Evolutionary conservation across 208 protist genomes (phyloP).

Genomic region (Trypanosomatidae sp.): DNA sequence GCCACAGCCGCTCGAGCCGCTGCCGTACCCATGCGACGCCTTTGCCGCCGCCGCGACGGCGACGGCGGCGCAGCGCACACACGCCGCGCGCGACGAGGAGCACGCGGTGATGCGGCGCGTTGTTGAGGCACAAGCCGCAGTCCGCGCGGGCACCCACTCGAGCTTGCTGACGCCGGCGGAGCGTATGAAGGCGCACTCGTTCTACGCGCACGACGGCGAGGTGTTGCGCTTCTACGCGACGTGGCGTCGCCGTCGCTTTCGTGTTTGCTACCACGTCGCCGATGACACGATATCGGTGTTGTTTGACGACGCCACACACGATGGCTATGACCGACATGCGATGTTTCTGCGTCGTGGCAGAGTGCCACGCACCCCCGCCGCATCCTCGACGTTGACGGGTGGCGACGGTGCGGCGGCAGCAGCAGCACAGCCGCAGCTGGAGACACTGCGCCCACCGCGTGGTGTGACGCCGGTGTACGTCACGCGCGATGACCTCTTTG

Average conservation of each 20-base stretch:
- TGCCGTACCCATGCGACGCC: conserved; percentile 64
- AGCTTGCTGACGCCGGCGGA: conserved; percentile 73
- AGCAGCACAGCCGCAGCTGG: conserved; percentile 19
- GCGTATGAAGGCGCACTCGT: conserved; percentile 57
- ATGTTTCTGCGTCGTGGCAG: conserved; percentile 81
- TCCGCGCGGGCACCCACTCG: conserved; percentile 45
- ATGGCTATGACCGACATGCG: conserved; percentile 89
- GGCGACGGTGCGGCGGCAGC: conserved; percentile 8
- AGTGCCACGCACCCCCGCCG: conserved; percentile 59
- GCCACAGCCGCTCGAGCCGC: conserved; percentile 29
- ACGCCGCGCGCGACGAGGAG: conserved; percentile 30
- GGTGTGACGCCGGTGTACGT: conserved; percentile 25
- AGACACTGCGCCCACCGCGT: conserved; percentile 57
- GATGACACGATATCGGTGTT: conserved; percentile 92
- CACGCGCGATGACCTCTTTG: conserved; percentile 62
- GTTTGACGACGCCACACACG: conserved; percentile 83
- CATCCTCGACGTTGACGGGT: background rate
- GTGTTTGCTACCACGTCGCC: conserved; percentile 93
- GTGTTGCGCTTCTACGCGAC: conserved; percentile 92
- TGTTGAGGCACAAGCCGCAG: conserved; percentile 65
- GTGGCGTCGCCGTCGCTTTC: conserved; percentile 90
- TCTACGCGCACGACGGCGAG: conserved; percentile 90
- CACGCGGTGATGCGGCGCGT: conserved; percentile 71
- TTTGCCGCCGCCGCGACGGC: conserved; percentile 42
- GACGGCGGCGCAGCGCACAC: no score